Conservation (phyloP, 1,139 yeast genomes). For the Yamadazyma buinensis region DNA sequence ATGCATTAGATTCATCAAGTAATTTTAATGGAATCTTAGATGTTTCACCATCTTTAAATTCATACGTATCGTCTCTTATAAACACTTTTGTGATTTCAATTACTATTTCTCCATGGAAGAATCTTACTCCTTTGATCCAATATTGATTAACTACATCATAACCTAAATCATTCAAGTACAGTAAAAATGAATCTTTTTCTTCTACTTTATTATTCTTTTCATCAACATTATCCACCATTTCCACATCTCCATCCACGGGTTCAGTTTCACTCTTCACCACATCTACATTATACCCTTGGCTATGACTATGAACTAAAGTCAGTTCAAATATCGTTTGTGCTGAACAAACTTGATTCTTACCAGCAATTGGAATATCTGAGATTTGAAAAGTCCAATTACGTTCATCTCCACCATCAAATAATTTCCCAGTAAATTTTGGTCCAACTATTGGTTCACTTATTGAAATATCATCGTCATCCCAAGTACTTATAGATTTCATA, state of each 20-base stretch:
- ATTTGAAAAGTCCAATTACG: constrained; percentile 63
- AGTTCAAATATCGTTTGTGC: constrained; percentile 71
- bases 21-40: constrained; percentile 35
- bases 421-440: constrained; percentile 11
- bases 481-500: constrained; percentile 43
- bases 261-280: constrained; percentile 12
- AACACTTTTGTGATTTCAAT: constrained; percentile 57
- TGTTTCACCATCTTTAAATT: constrained; percentile 7
- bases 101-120: constrained; percentile 60
- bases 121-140: constrained; percentile 63
- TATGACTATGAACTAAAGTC: constrained; percentile 49
- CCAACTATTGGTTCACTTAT: constrained; percentile 15
- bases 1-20: constrained; percentile 53
- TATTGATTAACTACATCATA: constrained; percentile 64
- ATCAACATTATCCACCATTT: constrained; percentile 1
- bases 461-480: constrained; percentile 24
- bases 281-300: constrained; percentile 6
- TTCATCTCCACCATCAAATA: constrained; percentile 19
- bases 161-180: constrained; percentile 64
- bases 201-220: constrained; percentile 3
- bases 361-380: constrained; percentile 85
- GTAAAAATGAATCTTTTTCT: constrained; percentile 35
- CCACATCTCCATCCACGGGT: constrained; percentile 2
- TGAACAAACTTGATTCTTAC: constrained; percentile 59
- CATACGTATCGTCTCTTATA: constrained; percentile 31